Evolutionary conservation across 2,329 filamentous ascomycete genomes (phyloP), one percentile per base, ranked within the genome.

Genomic region (Fusarium multiceps): DNA sequence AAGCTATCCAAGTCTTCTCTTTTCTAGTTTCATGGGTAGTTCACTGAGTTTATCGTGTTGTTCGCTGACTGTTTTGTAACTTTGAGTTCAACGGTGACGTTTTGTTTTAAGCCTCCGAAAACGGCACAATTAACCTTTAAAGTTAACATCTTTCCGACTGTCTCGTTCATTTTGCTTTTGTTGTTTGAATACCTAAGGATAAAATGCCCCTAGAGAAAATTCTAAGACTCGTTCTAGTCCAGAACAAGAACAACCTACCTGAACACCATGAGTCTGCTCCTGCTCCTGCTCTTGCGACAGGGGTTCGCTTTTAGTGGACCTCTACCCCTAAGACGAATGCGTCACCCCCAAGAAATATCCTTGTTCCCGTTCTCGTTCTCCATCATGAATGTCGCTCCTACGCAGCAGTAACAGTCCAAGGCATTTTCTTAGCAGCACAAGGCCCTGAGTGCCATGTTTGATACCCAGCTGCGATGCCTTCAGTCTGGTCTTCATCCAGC

Each of bases 401-500:
- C 45, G 25, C 2, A 28, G 28, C 28, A 28, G 28, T 28, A 41
- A 34, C 18, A 23, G 16, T 50, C 20, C 16, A 9, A 41, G 34
- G 34, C 53, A 27, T 18, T 40, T 21, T 32, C 23, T 32, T 28
- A 55, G 32, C 58, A 63, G 50, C 32, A 55, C 16, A 43, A 28
- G 63, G 59, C 72, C 49, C 69, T 43, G 41, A 64, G 71, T 72
- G 72, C 69, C 72, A 74, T 75, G 72, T 71, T 63, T 32, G 50
- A 72, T 59, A 57, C 37, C 47, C 65, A 72, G 60, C 68, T 46
- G 48, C 61, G 49, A 75, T 75, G 73, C 69, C 70, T 58, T 63
- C 68, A 56, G 59, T 59, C 63, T 74, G 71, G 70, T 74, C 72
- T 55, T 73, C 73, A 43, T 71, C 72, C 59, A 60, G 74, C 72